These are phyloP conservation scores for Candida khao-thaluensis DNA, from an alignment of 805 yeast species.

Conservation along the genomic window DNA sequence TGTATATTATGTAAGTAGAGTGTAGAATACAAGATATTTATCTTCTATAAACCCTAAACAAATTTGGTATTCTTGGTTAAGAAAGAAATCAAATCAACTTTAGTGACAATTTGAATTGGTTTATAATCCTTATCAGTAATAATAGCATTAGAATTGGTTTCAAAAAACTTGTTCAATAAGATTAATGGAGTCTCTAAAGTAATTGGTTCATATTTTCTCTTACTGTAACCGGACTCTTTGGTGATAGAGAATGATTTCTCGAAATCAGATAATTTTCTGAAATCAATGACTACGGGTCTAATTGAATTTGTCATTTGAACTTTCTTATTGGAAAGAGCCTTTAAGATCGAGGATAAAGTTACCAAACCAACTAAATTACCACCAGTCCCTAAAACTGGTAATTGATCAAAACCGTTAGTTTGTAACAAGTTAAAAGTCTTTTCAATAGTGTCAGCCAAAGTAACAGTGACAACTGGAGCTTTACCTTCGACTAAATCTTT, in stretches of 20 bases:
- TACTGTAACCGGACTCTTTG: slow-evolving; percentile 53
- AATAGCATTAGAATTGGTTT: slow-evolving; percentile 79
- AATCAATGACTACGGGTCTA: slow-evolving; percentile 64
- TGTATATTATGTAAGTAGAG: slow-evolving; percentile 5
- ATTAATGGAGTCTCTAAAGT: slow-evolving; percentile 63
- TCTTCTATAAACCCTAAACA: slow-evolving; percentile 9
- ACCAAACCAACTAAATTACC: slow-evolving; percentile 73
- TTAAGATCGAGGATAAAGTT: slow-evolving; percentile 70
- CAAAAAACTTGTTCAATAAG: slow-evolving; percentile 75
- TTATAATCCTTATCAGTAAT: slow-evolving; percentile 67
- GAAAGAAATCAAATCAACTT: slow-evolving; percentile 69
- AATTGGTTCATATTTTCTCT: slow-evolving; percentile 66
- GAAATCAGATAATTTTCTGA: slow-evolving; percentile 66
- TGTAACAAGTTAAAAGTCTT: slow-evolving; percentile 69
- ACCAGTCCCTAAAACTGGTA: slow-evolving; percentile 65
- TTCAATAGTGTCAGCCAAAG: slow-evolving; percentile 55
- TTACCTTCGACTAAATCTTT: slow-evolving; percentile 59
- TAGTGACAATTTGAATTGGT: slow-evolving; percentile 83
- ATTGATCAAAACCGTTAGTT: slow-evolving; percentile 78
- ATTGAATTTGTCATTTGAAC: slow-evolving; percentile 57
- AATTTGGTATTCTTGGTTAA: slow-evolving; percentile 35
- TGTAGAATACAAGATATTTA: slow-evolving; percentile 1
- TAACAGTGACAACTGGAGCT: slow-evolving; percentile 78
- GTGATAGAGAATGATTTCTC: slow-evolving; percentile 63
- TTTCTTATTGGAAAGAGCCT: slow-evolving; percentile 60